Conservation (phyloP, 352 stramenopile genomes). For the Thalassiosira ordinaria region DNA sequence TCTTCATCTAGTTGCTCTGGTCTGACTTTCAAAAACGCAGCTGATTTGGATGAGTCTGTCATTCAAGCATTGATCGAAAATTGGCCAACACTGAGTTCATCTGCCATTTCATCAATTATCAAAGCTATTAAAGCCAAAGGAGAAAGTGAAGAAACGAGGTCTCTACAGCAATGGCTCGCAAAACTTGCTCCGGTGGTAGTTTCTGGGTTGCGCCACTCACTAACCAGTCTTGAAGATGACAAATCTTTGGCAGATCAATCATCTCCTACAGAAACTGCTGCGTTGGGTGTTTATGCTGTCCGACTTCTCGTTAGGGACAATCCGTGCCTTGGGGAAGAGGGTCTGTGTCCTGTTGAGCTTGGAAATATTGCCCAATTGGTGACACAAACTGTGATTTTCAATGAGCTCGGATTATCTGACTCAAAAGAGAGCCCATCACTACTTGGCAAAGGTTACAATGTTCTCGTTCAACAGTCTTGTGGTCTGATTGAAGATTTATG, state of each 20-base stretch:
- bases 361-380: conserved; percentile 39
- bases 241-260: conserved; percentile 1
- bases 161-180: conserved; percentile 64
- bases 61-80: conserved; percentile 58
- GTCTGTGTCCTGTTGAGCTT: conserved; percentile 36
- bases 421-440: conserved; percentile 1
- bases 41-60: conserved; percentile 68
- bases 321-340: conserved; percentile 18
- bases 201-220: conserved; percentile 40
- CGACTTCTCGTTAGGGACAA: conserved; percentile 39
- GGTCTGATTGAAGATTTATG: conserved; percentile 61
- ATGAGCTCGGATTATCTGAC: conserved; percentile 34
- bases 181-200: conserved; percentile 64
- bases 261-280: conserved; percentile 13
- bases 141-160: conserved; percentile 31
- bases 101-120: conserved; percentile 55
- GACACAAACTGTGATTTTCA: conserved; percentile 51
- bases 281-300: conserved; percentile 39
- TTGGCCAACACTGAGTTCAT: conserved; percentile 56
- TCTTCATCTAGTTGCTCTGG: too few relatives aligned
- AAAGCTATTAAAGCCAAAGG: conserved; percentile 40
- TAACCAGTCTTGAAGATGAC: conserved; percentile 8
- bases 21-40: conserved; percentile 56
- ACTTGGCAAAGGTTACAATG: conserved; percentile 31
- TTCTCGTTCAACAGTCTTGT: conserved; percentile 53